Percentiles rank a stretch among this genome's conserved stretches.
phyloP scores from a whole-genome alignment of 345 rosid genomes.

The Cardamine occulta region DNA sequence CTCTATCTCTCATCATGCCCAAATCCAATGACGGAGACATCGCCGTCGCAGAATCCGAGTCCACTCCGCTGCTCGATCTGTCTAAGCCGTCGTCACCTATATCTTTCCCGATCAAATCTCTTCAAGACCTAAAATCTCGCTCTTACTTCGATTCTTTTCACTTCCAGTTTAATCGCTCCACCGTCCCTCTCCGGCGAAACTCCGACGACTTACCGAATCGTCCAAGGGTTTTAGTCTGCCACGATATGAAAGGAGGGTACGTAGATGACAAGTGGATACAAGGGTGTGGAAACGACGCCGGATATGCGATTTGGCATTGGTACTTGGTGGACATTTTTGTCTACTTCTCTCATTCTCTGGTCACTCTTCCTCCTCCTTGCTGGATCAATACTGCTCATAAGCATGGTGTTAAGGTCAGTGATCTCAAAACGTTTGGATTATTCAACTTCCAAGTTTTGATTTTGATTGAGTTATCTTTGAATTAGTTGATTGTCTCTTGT shows the following conservation, averaged over 20 bases:
- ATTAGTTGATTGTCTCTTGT: not conserved
- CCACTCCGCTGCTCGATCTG: conserved; percentile 55
- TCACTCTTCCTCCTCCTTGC: conserved; percentile 91
- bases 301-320: conserved; percentile 88
- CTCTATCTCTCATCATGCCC: conserved; percentile 41
- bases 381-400: conserved; percentile 91
- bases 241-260: conserved; percentile 82
- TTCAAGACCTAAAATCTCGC: conserved; percentile 61
- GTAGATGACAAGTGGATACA: conserved; percentile 83
- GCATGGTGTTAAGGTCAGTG: conserved; percentile 79
- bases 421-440: not conserved
- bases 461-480: not conserved
- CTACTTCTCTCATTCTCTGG: conserved; percentile 74
- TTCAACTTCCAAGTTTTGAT: not conserved
- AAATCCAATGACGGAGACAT: conserved; percentile 33
- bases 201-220: conserved; percentile 45
- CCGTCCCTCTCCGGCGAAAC: conserved; percentile 53
- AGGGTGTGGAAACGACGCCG: conserved; percentile 67
- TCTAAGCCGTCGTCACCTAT: conserved; percentile 60
- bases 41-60: conserved; percentile 29
- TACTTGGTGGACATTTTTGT: conserved; percentile 85
- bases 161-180: conserved; percentile 68
- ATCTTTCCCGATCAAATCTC: conserved; percentile 74
- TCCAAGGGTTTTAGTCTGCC: conserved; percentile 76
- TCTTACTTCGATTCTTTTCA: conserved; percentile 80